Percentiles rank a stretch among this genome's conserved stretches.
Evolutionary conservation across 2,329 filamentous ascomycete genomes (phyloP).

Genomic region (Cladosporium phlei): DNA sequence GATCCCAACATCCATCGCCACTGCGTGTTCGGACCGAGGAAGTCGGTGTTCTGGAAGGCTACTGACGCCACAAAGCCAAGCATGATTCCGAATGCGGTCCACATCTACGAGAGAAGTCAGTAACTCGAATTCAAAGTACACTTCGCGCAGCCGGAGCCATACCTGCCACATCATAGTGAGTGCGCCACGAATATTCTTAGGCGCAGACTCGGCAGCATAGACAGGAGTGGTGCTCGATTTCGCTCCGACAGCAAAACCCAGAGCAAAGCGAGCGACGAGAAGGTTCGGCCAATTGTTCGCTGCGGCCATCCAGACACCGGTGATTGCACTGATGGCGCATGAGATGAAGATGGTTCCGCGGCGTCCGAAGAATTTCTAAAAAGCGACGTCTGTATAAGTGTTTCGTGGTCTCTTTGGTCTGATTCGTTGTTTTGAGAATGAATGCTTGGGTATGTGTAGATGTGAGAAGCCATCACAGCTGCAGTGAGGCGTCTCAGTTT

Average conservation of each 20-base stretch:
- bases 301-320: conserved; percentile 60
- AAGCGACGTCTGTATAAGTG: too few species aligned
- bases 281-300: conserved; percentile 68
- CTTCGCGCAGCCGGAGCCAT: too few species aligned
- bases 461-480: too few species aligned
- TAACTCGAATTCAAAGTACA: background rate
- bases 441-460: too few species aligned
- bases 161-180: conserved; percentile 46
- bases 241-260: conserved; percentile 53
- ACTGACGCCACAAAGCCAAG: conserved; percentile 40
- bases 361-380: conserved; percentile 57
- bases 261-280: conserved; percentile 62
- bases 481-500: too few species aligned
- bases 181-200: conserved; percentile 37
- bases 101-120: conserved; percentile 16
- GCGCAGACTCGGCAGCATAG: conserved; percentile 37
- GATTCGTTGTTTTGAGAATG: too few species aligned
- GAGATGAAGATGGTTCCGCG: conserved; percentile 72
- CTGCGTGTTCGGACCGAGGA: conserved; percentile 21
- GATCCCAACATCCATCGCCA: conserved; percentile 30
- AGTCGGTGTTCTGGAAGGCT: conserved; percentile 30
- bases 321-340: conserved; percentile 61
- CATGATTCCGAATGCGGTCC: conserved; percentile 43
- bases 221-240: conserved; percentile 43
- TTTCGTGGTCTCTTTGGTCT: too few species aligned